These are phyloP conservation scores for Fraxinus sp. DNA, from an alignment of 305 asterid species.

Conservation along the genomic window DNA sequence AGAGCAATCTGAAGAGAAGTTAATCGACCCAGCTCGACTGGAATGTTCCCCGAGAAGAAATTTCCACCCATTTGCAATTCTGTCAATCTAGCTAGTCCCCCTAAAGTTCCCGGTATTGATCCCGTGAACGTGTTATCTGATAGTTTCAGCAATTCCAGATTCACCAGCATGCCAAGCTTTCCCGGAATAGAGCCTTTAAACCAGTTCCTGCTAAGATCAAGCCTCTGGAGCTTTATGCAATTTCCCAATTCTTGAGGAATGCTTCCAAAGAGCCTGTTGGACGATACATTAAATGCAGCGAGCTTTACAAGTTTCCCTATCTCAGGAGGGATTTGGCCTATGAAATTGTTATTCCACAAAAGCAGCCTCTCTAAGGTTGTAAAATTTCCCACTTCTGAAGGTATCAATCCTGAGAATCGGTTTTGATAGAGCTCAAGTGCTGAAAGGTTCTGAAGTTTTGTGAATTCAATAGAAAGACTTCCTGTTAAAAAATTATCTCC, in stretches of 20 bases:
- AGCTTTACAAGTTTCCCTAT: constrained; percentile 73
- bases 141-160: constrained; percentile 67
- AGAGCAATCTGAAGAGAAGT: constrained; percentile 73
- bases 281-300: constrained; percentile 75
- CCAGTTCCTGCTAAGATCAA: constrained; percentile 72
- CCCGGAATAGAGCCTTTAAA: constrained; percentile 62
- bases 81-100: constrained; percentile 60
- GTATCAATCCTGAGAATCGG: constrained; percentile 66
- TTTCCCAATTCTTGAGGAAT: constrained; percentile 70
- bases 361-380: constrained; percentile 67
- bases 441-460: constrained; percentile 67
- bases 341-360: constrained; percentile 59
- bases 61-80: constrained; percentile 90
- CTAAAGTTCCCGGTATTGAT: constrained; percentile 59
- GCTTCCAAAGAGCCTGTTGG: constrained; percentile 52
- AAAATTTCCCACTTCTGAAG: constrained; percentile 57
- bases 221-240: constrained; percentile 75
- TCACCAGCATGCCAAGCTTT: constrained; percentile 63
- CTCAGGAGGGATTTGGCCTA: constrained; percentile 67
- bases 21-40: constrained; percentile 67
- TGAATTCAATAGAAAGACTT: constrained; percentile 60
- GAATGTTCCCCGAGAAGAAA: constrained; percentile 60
- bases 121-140: constrained; percentile 69
- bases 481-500: constrained; percentile 84
- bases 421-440: constrained; percentile 76